Evolutionary conservation across 73 alveolate species (phyloP).

Genomic region (Symbiodinium natans): DNA sequence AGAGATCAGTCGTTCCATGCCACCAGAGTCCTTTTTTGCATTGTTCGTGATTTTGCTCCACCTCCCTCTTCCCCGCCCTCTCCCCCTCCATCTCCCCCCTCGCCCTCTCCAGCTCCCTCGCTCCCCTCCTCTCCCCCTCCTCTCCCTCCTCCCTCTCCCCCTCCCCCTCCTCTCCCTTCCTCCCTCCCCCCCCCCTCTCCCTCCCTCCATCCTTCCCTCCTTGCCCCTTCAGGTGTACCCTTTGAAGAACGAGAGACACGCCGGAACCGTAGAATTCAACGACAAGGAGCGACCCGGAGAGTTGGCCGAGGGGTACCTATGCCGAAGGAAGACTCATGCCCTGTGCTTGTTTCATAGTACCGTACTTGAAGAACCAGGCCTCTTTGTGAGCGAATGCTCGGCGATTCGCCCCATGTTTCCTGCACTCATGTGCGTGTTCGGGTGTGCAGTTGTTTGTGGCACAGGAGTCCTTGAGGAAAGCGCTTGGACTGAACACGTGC

Average conservation of each 20-base stretch:
- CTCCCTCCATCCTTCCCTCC: background rate
- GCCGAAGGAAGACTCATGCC: no score
- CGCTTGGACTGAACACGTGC: conserved; percentile 78
- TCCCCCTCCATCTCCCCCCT: background rate
- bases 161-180: background rate
- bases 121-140: background rate
- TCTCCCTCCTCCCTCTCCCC: background rate
- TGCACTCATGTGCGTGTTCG: no score
- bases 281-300: conserved; percentile 20
- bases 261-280: conserved; percentile 82
- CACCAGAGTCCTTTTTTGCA: background rate
- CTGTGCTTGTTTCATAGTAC: no score
- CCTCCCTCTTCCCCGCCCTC: background rate
- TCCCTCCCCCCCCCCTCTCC: background rate
- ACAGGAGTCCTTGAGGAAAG: conserved; percentile 91
- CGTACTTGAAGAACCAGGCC: no score
- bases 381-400: no score
- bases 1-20: background rate
- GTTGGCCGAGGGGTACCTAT: no score
- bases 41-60: background rate
- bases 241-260: conserved; percentile 76
- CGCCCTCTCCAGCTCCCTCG: background rate
- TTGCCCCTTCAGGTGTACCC: conserved; percentile 32
- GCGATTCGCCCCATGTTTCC: no score
- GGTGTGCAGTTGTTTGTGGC: no score